Conservation (phyloP, 73 alveolate genomes). For the Tetrahymena elliotti region DNA sequence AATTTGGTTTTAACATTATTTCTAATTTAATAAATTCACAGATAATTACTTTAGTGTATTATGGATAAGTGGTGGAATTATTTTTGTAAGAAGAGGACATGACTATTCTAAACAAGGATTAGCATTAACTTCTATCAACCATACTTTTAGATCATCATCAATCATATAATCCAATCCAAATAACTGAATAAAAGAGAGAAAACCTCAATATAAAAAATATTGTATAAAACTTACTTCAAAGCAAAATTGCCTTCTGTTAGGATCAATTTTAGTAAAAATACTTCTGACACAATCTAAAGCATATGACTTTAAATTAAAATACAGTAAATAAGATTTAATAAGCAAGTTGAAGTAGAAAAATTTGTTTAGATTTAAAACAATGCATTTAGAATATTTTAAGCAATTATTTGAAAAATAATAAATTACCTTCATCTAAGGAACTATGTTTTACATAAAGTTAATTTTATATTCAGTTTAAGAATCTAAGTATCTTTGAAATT, state of each 20-base stretch:
- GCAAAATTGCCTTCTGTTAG: constrained; percentile 14
- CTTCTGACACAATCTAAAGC: constrained; percentile 51
- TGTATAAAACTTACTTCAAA: constrained; percentile 8
- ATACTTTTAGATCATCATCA: constrained; percentile 34
- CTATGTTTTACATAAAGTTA: constrained; percentile 38
- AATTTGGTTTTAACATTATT: too few relatives aligned
- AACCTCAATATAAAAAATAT: background rate
- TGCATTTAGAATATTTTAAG: background rate
- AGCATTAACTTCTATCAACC: constrained; percentile 39
- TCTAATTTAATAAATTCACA: too few relatives aligned
- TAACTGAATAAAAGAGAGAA: background rate
- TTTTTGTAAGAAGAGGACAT: constrained; percentile 28
- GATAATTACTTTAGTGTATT: background rate
- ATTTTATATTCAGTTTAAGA: constrained; percentile 18
- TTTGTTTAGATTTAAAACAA: background rate
- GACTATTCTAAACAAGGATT: constrained; percentile 43
- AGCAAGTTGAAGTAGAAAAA: background rate
- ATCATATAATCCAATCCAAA: constrained; percentile 42
- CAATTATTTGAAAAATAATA: too few relatives aligned
- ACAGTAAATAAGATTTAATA: background rate
- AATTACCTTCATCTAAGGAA: constrained; percentile 46
- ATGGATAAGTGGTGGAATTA: constrained; percentile 31
- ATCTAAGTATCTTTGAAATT: constrained; percentile 51
- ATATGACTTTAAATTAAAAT: background rate
- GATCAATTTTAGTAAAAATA: constrained; percentile 46